Evolutionary conservation across 768 basidiomycete species (phyloP).

Genomic region (Tulasnella sp.): DNA sequence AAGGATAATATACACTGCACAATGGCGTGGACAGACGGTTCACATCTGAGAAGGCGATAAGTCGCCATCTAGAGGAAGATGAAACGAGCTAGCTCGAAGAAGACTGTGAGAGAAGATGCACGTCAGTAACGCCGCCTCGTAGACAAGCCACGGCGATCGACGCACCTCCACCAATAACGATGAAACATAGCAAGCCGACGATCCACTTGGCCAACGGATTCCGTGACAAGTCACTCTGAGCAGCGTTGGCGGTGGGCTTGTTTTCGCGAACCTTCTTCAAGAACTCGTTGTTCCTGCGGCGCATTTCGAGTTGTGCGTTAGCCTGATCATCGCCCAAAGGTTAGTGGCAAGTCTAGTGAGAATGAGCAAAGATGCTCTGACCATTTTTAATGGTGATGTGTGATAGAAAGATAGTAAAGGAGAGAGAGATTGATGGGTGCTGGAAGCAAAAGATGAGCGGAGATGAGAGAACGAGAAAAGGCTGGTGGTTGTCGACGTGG

Average conservation of each 20-base stretch:
- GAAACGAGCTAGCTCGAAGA: background rate
- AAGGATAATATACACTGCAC: background rate
- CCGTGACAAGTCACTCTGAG: background rate
- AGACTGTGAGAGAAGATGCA: background rate
- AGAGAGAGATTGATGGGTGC: background rate
- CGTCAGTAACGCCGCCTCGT: background rate
- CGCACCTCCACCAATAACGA: constrained; percentile 1
- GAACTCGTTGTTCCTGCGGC: constrained; percentile 8
- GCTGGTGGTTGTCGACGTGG: background rate
- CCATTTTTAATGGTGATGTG: background rate
- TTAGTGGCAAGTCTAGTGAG: too few relatives aligned
- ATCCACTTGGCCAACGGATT: background rate
- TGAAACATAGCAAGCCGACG: background rate
- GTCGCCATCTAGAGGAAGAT: background rate
- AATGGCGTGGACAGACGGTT: background rate
- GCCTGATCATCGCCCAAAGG: background rate
- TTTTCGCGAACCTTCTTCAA: constrained; percentile 6
- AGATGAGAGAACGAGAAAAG: too few relatives aligned
- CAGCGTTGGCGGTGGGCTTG: constrained; percentile 7
- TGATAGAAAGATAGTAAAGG: background rate
- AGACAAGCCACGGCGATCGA: background rate
- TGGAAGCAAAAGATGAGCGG: background rate
- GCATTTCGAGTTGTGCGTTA: constrained; percentile 11
- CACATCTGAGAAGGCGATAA: background rate
- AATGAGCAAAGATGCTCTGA: background rate